Conservation (phyloP, 805 yeast genomes). For the Saturnispora dispora region DNA sequence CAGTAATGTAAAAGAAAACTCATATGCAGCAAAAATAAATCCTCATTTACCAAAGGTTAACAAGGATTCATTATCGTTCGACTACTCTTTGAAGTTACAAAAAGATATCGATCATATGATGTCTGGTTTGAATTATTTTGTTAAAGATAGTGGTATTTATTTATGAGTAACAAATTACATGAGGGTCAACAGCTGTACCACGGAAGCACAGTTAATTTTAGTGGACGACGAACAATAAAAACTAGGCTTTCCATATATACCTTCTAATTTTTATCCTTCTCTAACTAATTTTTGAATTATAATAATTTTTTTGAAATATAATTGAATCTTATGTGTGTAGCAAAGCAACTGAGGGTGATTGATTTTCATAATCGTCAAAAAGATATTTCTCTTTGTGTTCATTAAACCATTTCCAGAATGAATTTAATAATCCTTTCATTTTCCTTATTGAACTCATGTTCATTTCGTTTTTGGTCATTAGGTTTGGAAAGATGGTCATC, state of each 20-base stretch:
- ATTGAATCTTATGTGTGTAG: constrained; percentile 9
- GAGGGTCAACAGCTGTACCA: no score
- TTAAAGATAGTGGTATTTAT: constrained; percentile 15
- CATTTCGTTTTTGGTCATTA: constrained; percentile 72
- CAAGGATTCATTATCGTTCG: background rate
- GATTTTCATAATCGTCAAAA: constrained; percentile 38
- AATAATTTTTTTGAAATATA: background rate
- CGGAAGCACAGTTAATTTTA: no score
- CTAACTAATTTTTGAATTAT: background rate
- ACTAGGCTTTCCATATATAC: no score
- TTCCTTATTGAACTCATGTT: constrained; percentile 60
- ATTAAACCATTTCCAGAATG: constrained; percentile 44
- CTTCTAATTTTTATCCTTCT: background rate
- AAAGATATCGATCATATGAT: constrained; percentile 12
- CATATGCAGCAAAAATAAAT: background rate
- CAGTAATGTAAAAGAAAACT: background rate
- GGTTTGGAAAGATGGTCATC: constrained; percentile 70
- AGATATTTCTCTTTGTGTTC: constrained; percentile 32
- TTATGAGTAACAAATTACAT: background rate
- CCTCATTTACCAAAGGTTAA: background rate
- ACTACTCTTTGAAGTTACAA: constrained; percentile 6
- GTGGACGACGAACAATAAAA: no score
- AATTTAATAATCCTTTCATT: constrained; percentile 46
- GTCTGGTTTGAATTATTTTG: constrained; percentile 12
- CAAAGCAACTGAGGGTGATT: constrained; percentile 30